phyloP scores from a whole-genome alignment of 768 basidiomycete genomes.

The Lentinula lateritia region DNA sequence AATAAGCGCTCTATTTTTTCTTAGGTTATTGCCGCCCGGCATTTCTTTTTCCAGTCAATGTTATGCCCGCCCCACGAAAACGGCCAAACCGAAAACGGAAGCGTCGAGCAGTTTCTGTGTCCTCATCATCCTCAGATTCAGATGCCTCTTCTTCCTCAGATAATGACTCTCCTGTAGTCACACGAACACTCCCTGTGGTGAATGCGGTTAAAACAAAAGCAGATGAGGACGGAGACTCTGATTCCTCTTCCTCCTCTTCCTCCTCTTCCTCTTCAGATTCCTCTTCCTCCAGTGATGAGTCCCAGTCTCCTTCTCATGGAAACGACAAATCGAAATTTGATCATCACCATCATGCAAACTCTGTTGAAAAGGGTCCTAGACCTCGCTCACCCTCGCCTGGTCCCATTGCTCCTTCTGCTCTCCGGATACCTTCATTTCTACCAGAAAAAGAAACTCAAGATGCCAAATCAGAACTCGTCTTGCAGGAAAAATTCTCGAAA shows the following conservation, averaged over 20 bases:
- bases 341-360: neutral
- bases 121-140: slow-evolving; percentile 35
- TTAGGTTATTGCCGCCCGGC: neutral
- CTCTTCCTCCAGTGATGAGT: slow-evolving; percentile 10
- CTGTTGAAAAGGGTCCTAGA: slow-evolving; percentile 6
- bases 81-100: slow-evolving; percentile 46
- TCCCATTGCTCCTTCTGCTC: slow-evolving; percentile 38
- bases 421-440: slow-evolving; percentile 54
- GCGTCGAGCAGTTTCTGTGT: slow-evolving; percentile 39
- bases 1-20: neutral
- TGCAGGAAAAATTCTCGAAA: slow-evolving; percentile 68
- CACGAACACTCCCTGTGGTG: slow-evolving; percentile 2
- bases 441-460: slow-evolving; percentile 25
- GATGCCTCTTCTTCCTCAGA: slow-evolving; percentile 22
- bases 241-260: slow-evolving; percentile 17
- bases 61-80: slow-evolving; percentile 33
- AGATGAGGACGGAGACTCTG: neutral
- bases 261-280: neutral
- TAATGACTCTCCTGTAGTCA: slow-evolving; percentile 16
- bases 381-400: slow-evolving; percentile 31
- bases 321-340: slow-evolving; percentile 9
- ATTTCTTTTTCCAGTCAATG: slow-evolving; percentile 15
- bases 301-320: slow-evolving; percentile 2
- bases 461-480: slow-evolving; percentile 37
- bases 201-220: neutral